These are phyloP conservation scores for Pyrenophora graminea DNA, from an alignment of 2,329 filamentous ascomycete species.

Conservation along the genomic window DNA sequence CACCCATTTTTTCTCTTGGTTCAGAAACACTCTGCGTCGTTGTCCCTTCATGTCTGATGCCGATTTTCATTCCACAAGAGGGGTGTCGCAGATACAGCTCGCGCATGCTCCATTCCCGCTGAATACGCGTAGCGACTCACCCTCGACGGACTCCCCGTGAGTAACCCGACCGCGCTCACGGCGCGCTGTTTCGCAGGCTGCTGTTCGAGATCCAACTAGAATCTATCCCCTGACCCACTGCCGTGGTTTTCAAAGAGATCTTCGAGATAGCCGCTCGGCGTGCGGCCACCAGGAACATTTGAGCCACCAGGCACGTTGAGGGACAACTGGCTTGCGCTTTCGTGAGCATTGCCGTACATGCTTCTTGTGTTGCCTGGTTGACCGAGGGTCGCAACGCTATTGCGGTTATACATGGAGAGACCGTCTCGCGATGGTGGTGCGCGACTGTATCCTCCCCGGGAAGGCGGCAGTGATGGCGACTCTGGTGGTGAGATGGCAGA, in stretches of 20 bases:
- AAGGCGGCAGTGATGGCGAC: slow-evolving; percentile 44
- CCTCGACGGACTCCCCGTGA: not conserved
- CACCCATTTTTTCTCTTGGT: no score
- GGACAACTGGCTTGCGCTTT: slow-evolving; percentile 67
- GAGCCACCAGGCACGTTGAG: slow-evolving; percentile 60
- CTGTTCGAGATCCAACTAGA: slow-evolving; percentile 32
- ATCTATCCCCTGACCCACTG: slow-evolving; percentile 39
- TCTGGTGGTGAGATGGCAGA: slow-evolving; percentile 42
- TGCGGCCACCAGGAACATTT: slow-evolving; percentile 63
- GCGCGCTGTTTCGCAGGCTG: slow-evolving; percentile 8
- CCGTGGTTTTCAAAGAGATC: slow-evolving; percentile 81
- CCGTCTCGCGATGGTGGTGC: slow-evolving; percentile 41
- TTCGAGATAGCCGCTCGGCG: slow-evolving; percentile 87
- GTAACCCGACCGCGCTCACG: slow-evolving; percentile 2
- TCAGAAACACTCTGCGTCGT: no score
- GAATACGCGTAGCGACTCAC: slow-evolving; percentile 2
- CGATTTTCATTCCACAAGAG: not conserved
- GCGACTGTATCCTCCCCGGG: slow-evolving; percentile 40
- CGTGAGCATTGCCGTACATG: slow-evolving; percentile 35
- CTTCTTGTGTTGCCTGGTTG: slow-evolving; percentile 41
- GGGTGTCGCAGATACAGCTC: slow-evolving; percentile 1
- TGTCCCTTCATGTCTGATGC: not conserved
- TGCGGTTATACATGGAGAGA: slow-evolving; percentile 41
- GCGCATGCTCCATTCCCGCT: not conserved
- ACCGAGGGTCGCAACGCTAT: slow-evolving; percentile 42